phyloP scores from a whole-genome alignment of 805 yeast genomes.

The Yarrowia deformans region DNA sequence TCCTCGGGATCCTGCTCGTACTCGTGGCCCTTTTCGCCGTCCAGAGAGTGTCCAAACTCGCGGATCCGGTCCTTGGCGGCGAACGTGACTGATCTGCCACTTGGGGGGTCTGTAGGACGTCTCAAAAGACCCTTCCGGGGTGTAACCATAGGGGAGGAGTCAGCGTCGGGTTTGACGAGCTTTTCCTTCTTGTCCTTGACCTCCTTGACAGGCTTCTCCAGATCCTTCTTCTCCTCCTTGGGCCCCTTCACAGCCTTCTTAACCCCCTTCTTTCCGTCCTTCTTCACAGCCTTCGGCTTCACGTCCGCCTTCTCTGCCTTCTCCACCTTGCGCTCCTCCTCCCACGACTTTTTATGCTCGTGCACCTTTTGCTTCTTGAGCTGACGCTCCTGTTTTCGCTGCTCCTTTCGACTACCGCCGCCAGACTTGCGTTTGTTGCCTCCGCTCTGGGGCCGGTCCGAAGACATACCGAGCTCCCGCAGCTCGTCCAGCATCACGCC shows the following conservation, averaged over 20 bases:
- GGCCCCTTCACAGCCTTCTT: neutral
- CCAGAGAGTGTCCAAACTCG: slow-evolving; percentile 23
- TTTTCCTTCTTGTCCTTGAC: neutral
- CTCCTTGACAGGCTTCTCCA: neutral
- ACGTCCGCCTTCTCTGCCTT: neutral
- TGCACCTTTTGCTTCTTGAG: slow-evolving; percentile 20
- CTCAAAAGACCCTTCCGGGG: neutral
- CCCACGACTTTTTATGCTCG: neutral
- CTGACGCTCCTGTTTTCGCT: slow-evolving; percentile 22
- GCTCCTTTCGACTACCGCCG: slow-evolving; percentile 58
- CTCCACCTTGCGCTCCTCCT: slow-evolving; percentile 10
- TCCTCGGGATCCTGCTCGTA: slow-evolving; percentile 31
- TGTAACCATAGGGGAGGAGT: no score
- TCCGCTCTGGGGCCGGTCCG: slow-evolving; percentile 57
- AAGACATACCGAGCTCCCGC: slow-evolving; percentile 23
- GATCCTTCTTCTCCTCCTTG: neutral
- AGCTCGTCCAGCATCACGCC: slow-evolving; percentile 39
- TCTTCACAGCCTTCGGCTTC: slow-evolving; percentile 9
- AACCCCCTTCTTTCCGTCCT: neutral
- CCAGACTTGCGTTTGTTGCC: slow-evolving; percentile 76
- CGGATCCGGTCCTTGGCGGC: slow-evolving; percentile 41
- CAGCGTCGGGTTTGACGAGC: no score
- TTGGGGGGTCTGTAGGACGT: neutral
- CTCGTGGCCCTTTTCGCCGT: slow-evolving; percentile 9
- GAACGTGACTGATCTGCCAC: slow-evolving; percentile 39